Conservation (phyloP, 176 grass and related monocot genomes). For the Triticum turgidum region DNA sequence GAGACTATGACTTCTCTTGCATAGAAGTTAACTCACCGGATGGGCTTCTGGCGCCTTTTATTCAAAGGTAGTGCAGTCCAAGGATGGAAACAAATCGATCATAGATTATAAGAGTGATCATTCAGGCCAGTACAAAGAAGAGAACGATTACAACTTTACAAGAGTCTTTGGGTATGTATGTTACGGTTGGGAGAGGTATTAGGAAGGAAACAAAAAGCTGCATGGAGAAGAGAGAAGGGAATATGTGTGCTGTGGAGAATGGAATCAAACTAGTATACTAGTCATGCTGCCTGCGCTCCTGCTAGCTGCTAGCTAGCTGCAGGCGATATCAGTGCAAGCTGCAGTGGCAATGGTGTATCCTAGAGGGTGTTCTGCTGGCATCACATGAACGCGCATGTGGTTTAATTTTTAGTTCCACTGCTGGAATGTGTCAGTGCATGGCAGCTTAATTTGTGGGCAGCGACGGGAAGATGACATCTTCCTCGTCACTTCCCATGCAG, state of each 20-base stretch:
- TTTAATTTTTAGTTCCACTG: constrained; percentile 40
- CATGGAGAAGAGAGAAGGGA: constrained; percentile 35
- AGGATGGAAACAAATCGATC: constrained; percentile 19
- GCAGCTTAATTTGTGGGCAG: constrained; percentile 24
- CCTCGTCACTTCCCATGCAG: constrained; percentile 40
- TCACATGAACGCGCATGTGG: constrained; percentile 22
- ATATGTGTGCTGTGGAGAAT: constrained; percentile 43
- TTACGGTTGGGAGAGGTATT: neutral
- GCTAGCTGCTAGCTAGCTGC: constrained; percentile 8
- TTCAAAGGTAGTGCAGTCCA: neutral
- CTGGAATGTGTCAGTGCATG: constrained; percentile 40
- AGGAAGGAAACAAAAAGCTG: constrained; percentile 22
- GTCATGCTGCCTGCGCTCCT: neutral
- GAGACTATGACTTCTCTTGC: constrained; percentile 3
- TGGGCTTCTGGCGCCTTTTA: constrained; percentile 1
- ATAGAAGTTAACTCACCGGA: neutral
- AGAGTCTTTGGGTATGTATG: constrained; percentile 26
- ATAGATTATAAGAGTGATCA: neutral
- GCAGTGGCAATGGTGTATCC: constrained; percentile 18
- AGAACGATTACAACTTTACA: neutral
- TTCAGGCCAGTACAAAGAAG: neutral
- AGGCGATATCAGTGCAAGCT: constrained; percentile 14
- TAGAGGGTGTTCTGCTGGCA: constrained; percentile 28
- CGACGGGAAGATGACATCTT: constrained; percentile 30
- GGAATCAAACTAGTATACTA: constrained; percentile 34